Conservation (phyloP, 176 grass and related monocot species). For the Bromus sterilis region DNA sequence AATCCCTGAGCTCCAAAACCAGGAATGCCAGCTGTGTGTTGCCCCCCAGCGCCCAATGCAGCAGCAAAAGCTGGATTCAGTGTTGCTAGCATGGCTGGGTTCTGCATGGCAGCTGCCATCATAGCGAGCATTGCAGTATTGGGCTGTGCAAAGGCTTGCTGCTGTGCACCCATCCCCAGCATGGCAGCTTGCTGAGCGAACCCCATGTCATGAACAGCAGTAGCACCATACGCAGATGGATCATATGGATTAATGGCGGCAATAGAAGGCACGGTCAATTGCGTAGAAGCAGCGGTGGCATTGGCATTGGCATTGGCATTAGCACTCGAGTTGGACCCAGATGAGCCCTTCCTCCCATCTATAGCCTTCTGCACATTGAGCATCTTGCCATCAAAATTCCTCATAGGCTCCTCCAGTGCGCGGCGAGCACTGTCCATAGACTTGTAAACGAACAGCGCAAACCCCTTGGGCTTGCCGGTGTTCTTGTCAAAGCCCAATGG, state of each 20-base stretch:
- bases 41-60: conserved; percentile 59
- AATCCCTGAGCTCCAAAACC: conserved; percentile 60
- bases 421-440: conserved; percentile 54
- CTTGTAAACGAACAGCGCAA: conserved; percentile 97
- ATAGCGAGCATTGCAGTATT: conserved; percentile 89
- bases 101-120: conserved; percentile 88
- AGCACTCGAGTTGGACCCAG: conserved; percentile 32
- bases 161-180: conserved; percentile 59
- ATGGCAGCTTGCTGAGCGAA: conserved; percentile 71
- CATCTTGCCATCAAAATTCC: conserved; percentile 81
- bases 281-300: conserved; percentile 15
- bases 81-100: conserved; percentile 75
- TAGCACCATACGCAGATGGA: conserved; percentile 35
- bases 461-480: conserved; percentile 90
- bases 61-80: conserved; percentile 86
- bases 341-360: conserved; percentile 56
- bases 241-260: conserved; percentile 39
- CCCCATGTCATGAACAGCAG: conserved; percentile 43
- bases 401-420: conserved; percentile 77
- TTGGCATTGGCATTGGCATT: conserved; percentile 33
- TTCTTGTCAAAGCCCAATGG: conserved; percentile 90
- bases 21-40: conserved; percentile 40
- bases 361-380: conserved; percentile 85
- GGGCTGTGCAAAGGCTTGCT: conserved; percentile 64
- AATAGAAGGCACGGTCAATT: conserved; percentile 25